Evolutionary conservation across 2,329 filamentous ascomycete species (phyloP).

Genomic region (Grosmannia clavigera): DNA sequence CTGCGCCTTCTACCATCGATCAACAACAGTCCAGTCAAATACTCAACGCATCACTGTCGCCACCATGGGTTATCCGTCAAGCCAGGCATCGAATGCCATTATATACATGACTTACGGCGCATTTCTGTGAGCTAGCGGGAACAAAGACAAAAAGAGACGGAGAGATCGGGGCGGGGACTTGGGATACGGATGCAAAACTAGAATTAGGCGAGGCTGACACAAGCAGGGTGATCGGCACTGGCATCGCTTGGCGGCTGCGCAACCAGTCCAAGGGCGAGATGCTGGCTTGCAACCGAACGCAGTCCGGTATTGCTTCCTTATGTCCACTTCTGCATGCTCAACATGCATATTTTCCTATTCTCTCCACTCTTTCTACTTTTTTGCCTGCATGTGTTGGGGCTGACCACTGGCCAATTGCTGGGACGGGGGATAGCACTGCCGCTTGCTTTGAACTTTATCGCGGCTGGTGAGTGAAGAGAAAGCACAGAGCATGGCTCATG

Average conservation of each 20-base stretch:
- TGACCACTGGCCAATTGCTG: background rate
- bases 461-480: conserved; percentile 64
- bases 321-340: background rate
- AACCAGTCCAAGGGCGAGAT: conserved; percentile 58
- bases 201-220: background rate
- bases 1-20: too few relatives aligned
- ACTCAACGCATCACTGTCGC: background rate
- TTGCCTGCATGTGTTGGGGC: background rate
- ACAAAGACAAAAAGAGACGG: background rate
- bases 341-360: conserved; percentile 2
- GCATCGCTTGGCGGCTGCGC: conserved; percentile 43
- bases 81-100: conserved; percentile 67
- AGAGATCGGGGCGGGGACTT: too few relatives aligned
- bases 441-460: conserved; percentile 79
- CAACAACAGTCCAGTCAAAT: too few relatives aligned
- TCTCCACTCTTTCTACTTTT: conserved; percentile 1
- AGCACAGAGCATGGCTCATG: background rate
- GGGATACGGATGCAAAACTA: too few relatives aligned
- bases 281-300: conserved; percentile 65
- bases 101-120: conserved; percentile 68
- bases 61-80: conserved; percentile 62
- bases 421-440: conserved; percentile 48
- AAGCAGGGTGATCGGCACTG: conserved; percentile 49
- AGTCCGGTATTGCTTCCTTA: conserved; percentile 49
- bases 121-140: conserved; percentile 48